Evolutionary conservation across 148 eudicot genomes (phyloP), one percentile per base, ranked within the genome.

Genomic region (Fagopyrum homotropicum): DNA sequence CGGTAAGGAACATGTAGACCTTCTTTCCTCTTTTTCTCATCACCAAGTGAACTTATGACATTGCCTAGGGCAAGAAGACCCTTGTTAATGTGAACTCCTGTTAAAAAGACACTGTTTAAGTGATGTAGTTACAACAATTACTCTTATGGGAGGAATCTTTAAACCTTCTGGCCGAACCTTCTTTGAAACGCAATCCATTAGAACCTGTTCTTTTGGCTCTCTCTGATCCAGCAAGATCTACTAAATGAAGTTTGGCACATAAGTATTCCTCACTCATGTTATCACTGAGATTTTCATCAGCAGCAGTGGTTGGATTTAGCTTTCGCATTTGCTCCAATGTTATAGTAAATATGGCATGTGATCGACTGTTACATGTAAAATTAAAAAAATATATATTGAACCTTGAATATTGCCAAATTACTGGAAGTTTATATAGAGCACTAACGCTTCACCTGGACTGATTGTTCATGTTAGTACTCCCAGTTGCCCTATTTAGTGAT

Each of bases 11-110:
- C 8, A 7, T 49, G 52, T 49, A 49, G 10, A 49, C 52, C 52
- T 49, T 49, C 52, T 49, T 49, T 49, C 52, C 52, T 49, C 52
- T 49, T 49, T 49, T 49, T 49, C 50, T 56, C 30, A 76, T 1
- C 35, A 40, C n/a, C 52, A 49, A 49, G 92, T 70, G 99, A 97
- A 56, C 99, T 95, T 68, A 95, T 95, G 75, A 95, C 99, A 79
- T 95, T 95, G 57, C 99, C 99, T 70, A 95, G 97, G 70, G 99
- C 99, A 77, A 95, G 97, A 79, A 95, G 97, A 55, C 99, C 99
- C 82, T 85, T 95, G 84, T 95, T 95, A 75, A 95, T 95, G 78
- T 95, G 99, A 81, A 95, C 99, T 63, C 99, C 99, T 95, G 88
- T 29, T 63, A 1, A 35, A 35, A 35, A 35, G 40, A 35, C 45